Percentiles rank a stretch among this genome's conserved stretches.
Conservation (phyloP, 352 stramenopile species). For the Blastocystis sp. region DNA sequence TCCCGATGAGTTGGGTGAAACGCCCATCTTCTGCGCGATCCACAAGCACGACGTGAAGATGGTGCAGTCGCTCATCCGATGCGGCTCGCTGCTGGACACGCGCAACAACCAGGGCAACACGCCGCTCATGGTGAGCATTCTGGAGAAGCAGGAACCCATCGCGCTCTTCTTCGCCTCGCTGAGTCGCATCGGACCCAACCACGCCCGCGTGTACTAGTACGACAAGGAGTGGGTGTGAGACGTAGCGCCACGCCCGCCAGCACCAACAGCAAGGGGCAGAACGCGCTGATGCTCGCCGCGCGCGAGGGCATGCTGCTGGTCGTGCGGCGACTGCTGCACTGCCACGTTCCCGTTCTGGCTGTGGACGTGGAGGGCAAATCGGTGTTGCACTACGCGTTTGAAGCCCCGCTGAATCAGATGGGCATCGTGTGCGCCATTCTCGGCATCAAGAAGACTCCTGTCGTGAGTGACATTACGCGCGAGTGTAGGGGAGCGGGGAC, state of each 20-base stretch:
- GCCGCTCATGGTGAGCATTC: constrained; percentile 74
- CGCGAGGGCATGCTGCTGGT: constrained; percentile 41
- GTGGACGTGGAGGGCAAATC: constrained; percentile 67
- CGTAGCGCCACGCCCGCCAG: constrained; percentile 7
- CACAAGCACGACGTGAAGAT: constrained; percentile 51
- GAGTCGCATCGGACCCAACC: constrained; percentile 67
- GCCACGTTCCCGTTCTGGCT: background rate
- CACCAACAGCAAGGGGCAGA: constrained; percentile 71
- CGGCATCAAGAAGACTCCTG: background rate
- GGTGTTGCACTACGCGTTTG: constrained; percentile 68
- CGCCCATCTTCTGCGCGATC: constrained; percentile 47
- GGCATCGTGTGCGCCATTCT: background rate
- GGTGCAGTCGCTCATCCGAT: constrained; percentile 69
- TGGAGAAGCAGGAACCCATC: constrained; percentile 63
- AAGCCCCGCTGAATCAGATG: background rate
- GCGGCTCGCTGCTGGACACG: constrained; percentile 70
- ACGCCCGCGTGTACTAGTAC: constrained; percentile 20
- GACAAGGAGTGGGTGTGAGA: background rate
- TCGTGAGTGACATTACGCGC: background rate
- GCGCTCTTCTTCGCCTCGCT: constrained; percentile 57
- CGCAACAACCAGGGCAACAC: constrained; percentile 74
- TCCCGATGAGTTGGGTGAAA: constrained; percentile 31
- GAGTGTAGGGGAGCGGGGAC: background rate
- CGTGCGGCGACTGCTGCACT: constrained; percentile 63
- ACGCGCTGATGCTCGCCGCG: constrained; percentile 71